Evolutionary conservation across 2,329 filamentous ascomycete species (phyloP), one percentile per base, ranked within the genome.

Genomic region (Arthrobotrys sphaeroides): DNA sequence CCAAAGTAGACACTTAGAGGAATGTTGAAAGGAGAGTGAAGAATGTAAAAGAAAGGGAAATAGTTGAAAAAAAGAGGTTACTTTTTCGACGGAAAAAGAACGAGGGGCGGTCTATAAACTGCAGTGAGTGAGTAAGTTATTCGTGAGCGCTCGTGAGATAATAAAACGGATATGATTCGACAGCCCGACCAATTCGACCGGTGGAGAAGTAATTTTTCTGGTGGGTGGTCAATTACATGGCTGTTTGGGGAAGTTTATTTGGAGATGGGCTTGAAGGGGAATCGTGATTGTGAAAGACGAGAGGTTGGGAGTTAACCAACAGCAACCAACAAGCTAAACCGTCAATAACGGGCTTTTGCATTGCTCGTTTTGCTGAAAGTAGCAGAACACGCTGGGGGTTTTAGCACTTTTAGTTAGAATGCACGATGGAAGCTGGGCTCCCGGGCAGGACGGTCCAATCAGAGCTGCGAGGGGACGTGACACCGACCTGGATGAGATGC

Each of bases 161-260:
- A 10, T 28, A 43, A 43, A 28, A 7, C n/a, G 38, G n/a, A n/a
- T n/a, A n/a, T n/a, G n/a, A n/a, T n/a, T n/a, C n/a, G n/a, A n/a
- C n/a, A n/a, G n/a, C n/a, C n/a, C n/a, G n/a, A n/a, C n/a, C n/a
- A n/a, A n/a, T n/a, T n/a, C n/a, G n/a, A n/a, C n/a, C n/a, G n/a
- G n/a, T n/a, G n/a, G n/a, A n/a, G n/a, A n/a, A n/a, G n/a, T n/a
- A n/a, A 33, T 45, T 61, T 61, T 20, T 33, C 18, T 33, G 6
- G 33, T 12, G 40, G 10, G 13, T 43, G 24, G 42, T 31, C 51
- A 65, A 69, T 75, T 75, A 75, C 64, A 75, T 75, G 72, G 64
- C 72, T 75, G 57, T 65, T 75, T 75, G 72, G 64, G 72, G 72
- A 75, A 75, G 72, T 75, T 69, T 75, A 75, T 75, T 75, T 75